Percentiles rank a stretch among this genome's conserved stretches.
These are phyloP conservation scores for Talaromyces pinophilus DNA, from an alignment of 2,329 filamentous ascomycete species.

Conservation along the genomic window DNA sequence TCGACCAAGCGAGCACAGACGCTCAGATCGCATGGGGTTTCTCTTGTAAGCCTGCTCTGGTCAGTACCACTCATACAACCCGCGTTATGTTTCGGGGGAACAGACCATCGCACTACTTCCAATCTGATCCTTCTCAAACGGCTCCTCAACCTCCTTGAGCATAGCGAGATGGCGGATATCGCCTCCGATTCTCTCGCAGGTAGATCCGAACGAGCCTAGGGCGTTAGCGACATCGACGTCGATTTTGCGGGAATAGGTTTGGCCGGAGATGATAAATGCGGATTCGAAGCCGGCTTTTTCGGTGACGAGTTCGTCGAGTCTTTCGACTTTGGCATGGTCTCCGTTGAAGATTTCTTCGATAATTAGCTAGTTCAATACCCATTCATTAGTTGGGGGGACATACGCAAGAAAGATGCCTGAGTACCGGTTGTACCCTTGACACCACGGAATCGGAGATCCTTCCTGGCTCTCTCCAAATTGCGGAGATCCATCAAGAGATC, in stretches of 20 bases:
- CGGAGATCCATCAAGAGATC: constrained; percentile 74
- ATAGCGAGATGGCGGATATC: constrained; percentile 68
- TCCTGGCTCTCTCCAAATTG: constrained; percentile 68
- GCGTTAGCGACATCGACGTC: constrained; percentile 80
- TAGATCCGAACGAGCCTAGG: constrained; percentile 76
- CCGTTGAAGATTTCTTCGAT: constrained; percentile 51
- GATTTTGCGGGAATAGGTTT: constrained; percentile 79
- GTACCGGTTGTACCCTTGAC: constrained; percentile 73
- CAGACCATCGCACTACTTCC: constrained; percentile 62
- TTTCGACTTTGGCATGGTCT: constrained; percentile 61
- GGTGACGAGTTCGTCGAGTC: constrained; percentile 64
- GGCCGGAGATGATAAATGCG: constrained; percentile 66
- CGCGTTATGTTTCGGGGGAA: not conserved
- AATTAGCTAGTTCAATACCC: too few relatives aligned
- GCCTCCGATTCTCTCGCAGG: constrained; percentile 70
- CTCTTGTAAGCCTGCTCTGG: constrained; percentile 17
- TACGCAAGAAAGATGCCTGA: constrained; percentile 60
- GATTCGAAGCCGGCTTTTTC: constrained; percentile 65
- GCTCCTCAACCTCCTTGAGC: constrained; percentile 83
- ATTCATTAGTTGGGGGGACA: not conserved
- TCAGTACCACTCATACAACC: not conserved
- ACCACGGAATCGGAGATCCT: constrained; percentile 73
- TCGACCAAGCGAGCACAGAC: constrained; percentile 61
- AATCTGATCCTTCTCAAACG: constrained; percentile 78
- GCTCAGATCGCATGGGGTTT: constrained; percentile 54